Base-by-base conservation (phyloP, 2,329 filamentous ascomycete species). In the Aureobasidium vineae region DNA sequence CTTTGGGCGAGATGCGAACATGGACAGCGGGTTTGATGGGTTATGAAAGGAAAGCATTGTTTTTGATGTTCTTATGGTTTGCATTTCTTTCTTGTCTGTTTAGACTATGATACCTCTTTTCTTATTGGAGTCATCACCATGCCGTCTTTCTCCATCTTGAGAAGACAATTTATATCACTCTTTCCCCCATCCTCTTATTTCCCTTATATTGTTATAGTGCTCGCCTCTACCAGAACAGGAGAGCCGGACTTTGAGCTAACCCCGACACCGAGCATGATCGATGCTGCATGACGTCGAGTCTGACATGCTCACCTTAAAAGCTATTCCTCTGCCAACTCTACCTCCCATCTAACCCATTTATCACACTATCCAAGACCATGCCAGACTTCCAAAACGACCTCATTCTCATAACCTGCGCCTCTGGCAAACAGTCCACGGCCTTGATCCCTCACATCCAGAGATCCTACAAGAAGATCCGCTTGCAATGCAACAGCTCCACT, bases 381-480 rank as follows among this genome's bases (percentile, higher is more conserved):
- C 52, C 68, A 15, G 54, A 75, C 52, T 68, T 67, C 38, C 66
- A 69, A 11, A 73, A 73, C 26, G 75, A 78, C 49, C 50, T 78
- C 41, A 68, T 80, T 33, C 73, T 78, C 36, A 68, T 80, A 31
- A 79, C 77, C 43, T 77, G 73, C 63, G 76, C 78, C 5, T 73
- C 73, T 26, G 77, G 78, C 53, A 78, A 78, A 60, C 78, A 79
- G 70, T 72, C 72, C 67, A 68, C 70, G 8, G 68, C 69, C 2
- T 72, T 79, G 33, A 72, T 79, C 41, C 76, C 76, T 7, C 70
- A 75, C 3, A 69, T 80, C 13, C 68, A 73, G 13, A 63, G 71
- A 21, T 71, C 73, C 63, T 75, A 73, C 69, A 73, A 72, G 45
- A 70, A 69, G 38, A 71, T 79, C 5, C 77, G 77, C 23, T 72